Percentiles rank a stretch among this genome's conserved stretches.
Conservation (phyloP, 257 asterid genomes). For the Scutellaria barbata region DNA sequence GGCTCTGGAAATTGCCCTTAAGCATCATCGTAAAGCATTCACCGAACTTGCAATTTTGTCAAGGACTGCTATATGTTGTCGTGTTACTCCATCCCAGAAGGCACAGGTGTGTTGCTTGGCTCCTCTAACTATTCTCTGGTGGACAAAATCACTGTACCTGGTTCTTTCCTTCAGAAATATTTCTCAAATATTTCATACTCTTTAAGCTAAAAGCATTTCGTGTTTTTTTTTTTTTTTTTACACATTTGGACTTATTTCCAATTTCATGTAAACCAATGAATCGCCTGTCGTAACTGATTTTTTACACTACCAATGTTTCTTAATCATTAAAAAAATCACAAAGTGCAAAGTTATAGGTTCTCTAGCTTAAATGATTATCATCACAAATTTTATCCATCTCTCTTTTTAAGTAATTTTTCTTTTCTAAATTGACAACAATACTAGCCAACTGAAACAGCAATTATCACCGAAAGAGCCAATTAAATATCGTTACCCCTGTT, state of each 20-base stretch:
- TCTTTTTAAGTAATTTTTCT: too few species aligned
- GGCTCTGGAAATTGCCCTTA: slow-evolving; percentile 99
- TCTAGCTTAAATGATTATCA: not conserved
- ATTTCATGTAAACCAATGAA: slow-evolving; percentile 1
- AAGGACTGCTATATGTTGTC: slow-evolving; percentile 96
- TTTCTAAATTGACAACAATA: not conserved
- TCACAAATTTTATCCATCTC: not conserved
- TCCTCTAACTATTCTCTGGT: slow-evolving; percentile 22
- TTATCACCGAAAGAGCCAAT: slow-evolving; percentile 13
- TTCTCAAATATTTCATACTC: not conserved
- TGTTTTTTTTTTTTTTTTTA: slow-evolving; percentile 8
- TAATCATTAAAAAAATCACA: not conserved
- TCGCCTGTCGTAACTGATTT: slow-evolving; percentile 6
- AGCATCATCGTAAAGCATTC: slow-evolving; percentile 83
- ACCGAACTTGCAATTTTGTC: slow-evolving; percentile 93
- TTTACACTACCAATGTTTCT: slow-evolving; percentile 8
- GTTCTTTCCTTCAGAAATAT: not conserved
- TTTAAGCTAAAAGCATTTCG: slow-evolving; percentile 5
- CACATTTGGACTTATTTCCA: not conserved
- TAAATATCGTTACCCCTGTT: slow-evolving; percentile 25
- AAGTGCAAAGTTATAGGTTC: not conserved
- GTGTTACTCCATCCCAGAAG: slow-evolving; percentile 99
- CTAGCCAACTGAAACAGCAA: slow-evolving; percentile 24
- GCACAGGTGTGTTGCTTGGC: slow-evolving; percentile 72
- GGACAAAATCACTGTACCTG: slow-evolving; percentile 10